Evolutionary conservation across 495 filamentous ascomycete species (phyloP).

Genomic region (Xylaria curta): DNA sequence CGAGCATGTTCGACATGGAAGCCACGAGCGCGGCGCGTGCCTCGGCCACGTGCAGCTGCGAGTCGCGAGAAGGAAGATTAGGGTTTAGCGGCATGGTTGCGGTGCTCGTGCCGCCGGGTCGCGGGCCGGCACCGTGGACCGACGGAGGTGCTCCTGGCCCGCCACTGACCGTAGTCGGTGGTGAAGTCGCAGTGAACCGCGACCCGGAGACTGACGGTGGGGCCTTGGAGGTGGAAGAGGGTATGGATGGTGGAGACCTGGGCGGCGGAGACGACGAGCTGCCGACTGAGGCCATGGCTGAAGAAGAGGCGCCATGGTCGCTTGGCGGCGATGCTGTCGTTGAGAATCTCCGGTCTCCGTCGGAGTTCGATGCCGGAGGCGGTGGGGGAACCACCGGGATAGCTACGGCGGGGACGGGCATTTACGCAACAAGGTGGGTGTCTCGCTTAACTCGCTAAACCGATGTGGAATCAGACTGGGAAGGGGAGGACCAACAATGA

Average conservation of each 20-base stretch:
- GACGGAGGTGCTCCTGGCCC: constrained; percentile 3
- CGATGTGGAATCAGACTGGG: neutral
- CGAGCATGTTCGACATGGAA: constrained; percentile 76
- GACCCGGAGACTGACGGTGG: constrained; percentile 25
- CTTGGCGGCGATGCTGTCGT: constrained; percentile 14
- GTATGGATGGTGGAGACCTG: constrained; percentile 18
- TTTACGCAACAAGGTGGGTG: constrained; percentile 13
- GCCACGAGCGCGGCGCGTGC: constrained; percentile 78
- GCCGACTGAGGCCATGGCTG: constrained; percentile 15
- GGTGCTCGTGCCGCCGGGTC: constrained; percentile 19
- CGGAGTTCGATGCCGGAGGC: constrained; percentile 16
- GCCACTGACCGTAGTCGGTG: constrained; percentile 22
- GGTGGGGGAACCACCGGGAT: constrained; percentile 18
- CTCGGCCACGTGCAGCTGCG: constrained; percentile 61
- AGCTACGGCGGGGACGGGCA: constrained; percentile 20
- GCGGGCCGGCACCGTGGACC: constrained; percentile 28
- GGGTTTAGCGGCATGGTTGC: constrained; percentile 34
- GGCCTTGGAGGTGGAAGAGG: constrained; percentile 26
- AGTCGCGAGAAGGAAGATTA: constrained; percentile 39
- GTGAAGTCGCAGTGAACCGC: constrained; percentile 27
- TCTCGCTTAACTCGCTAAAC: constrained; percentile 1
- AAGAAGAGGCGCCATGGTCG: constrained; percentile 8
- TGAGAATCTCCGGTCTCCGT: constrained; percentile 8
- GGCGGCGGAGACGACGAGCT: constrained; percentile 21
- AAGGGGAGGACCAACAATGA: neutral